Percentiles rank a stretch among this genome's conserved stretches.
Conservation (phyloP, 2,329 filamentous ascomycete species). For the Nemania bipapillata region DNA sequence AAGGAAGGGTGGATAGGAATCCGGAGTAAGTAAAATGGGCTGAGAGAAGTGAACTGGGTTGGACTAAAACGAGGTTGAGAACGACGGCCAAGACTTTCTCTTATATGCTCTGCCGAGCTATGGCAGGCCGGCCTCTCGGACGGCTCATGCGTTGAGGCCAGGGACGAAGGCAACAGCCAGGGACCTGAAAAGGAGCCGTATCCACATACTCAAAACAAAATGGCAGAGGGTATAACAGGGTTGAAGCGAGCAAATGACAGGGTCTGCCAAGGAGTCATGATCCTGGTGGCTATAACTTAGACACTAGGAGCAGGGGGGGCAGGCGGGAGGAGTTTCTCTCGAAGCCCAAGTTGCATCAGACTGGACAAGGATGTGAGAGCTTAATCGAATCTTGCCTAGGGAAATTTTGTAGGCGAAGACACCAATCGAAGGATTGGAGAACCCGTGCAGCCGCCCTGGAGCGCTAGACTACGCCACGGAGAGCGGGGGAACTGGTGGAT, state of each 20-base stretch:
- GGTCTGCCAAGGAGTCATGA: constrained; percentile 43
- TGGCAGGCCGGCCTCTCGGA: constrained; percentile 42
- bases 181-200: constrained; percentile 51
- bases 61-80: constrained; percentile 47
- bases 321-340: constrained; percentile 39
- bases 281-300: constrained; percentile 21
- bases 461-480: neutral
- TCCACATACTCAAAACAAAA: constrained; percentile 57
- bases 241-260: constrained; percentile 50
- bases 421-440: neutral
- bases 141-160: constrained; percentile 44
- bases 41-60: constrained; percentile 45
- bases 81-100: constrained; percentile 55
- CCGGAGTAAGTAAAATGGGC: constrained; percentile 46
- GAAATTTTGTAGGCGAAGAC: neutral
- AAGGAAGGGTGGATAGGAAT: constrained; percentile 47
- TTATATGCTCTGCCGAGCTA: constrained; percentile 52
- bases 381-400: constrained; percentile 30
- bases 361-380: constrained; percentile 40
- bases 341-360: constrained; percentile 40
- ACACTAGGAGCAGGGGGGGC: constrained; percentile 28
- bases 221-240: constrained; percentile 49
- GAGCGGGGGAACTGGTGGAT: constrained; percentile 13
- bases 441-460: neutral
- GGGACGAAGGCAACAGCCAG: constrained; percentile 40